Evolutionary conservation across 2,329 filamentous ascomycete species (phyloP), one percentile per base, ranked within the genome.

Genomic region (Arachnomyces sp.): DNA sequence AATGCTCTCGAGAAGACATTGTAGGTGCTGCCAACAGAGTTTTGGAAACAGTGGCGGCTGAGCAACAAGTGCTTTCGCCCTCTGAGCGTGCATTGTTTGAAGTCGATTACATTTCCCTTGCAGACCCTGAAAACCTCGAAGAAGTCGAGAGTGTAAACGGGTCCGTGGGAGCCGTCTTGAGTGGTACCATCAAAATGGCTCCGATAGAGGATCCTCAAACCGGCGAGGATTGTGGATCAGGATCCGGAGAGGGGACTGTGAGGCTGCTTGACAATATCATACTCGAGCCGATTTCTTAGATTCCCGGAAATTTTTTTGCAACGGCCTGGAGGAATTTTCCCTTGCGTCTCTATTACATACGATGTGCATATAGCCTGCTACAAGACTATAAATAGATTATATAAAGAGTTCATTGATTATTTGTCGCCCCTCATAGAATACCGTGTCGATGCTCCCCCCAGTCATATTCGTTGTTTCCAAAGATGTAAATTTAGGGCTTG

Each of bases 231-330:
- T 62, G 71, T 18, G 77, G 77, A 3, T 62, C 89, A 17, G 88
- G 88, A 3, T 78, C 77, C 40, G 81, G 79, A 3, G 82, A 82
- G 1, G 85, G 86, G 12, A 61, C 80, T 1, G 92, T 98, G 35
- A 74, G 92, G 46, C 67, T 98, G 62, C 95, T 98, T 60, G 92
- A 98, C 58, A 98, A 98, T 56, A 81, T 96, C 49, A 82, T 94
- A 40, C 60, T 90, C 28, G 66, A 72, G 51, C 57, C 64, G 35
- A 25, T 25, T 9, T 25, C 21, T 5, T 25, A 25, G 21, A 25
- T 25, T 25, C 21, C 21, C 5, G 21, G 5, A 9, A 40, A 33
- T 16, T 15, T 28, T 31, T 36, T 41, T 11, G 28, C 7, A 17
- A 28, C 28, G 11, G 12, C 28, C 5, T 5, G 9, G 5, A 25